Base-by-base conservation (phyloP, 805 yeast species). In the Cyberlindnera euphorbiiphila region DNA sequence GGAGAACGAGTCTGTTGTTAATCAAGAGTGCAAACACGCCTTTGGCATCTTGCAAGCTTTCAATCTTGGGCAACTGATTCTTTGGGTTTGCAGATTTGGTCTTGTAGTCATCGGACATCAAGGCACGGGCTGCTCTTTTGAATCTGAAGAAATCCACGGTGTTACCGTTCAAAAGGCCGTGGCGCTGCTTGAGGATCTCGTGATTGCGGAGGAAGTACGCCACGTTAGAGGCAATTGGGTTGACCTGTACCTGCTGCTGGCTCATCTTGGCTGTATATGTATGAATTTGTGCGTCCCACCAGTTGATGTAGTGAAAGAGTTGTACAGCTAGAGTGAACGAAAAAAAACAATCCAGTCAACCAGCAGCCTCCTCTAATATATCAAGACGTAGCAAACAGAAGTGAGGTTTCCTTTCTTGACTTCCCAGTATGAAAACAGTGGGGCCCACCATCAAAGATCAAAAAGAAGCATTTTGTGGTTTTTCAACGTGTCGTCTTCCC, bases 61-160 rank as follows among this genome's bases (percentile, higher is more conserved):
- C 54, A 18, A 84, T 69, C 9, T 68, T 62, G 10, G 83, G 83
- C 37, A 71, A 64, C 39, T 61, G 39, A 25, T 59, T 62, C 25
- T 68, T 66, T 37, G 76, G 75, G 41, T 69, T 71, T 37, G 64
- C 49, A 35, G 72, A 74, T 45, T 66, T 74, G 45, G 53, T 59
- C 49, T 71, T 69, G 61, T 87, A 93, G 30, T 81, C 89, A 2
- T 75, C 81, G 37, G 87, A 76, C 24, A 77, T 64, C 40, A 91
- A 69, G 1, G 94, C 95, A 48, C 98, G 69, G 11, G 76, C 64
- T 29, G 86, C 82, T 53, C 98, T 75, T 61, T 91, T 91, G 60
- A 71, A 83, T 49, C 95, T 72, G 72, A 91, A 93, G 60, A 93
- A 88, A 42, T 86, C 95, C 24, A 76, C 72, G 32, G 78, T 78